Evolutionary conservation across 179 eudicot genomes (phyloP).

Genomic region (Dionaea muscipula): DNA sequence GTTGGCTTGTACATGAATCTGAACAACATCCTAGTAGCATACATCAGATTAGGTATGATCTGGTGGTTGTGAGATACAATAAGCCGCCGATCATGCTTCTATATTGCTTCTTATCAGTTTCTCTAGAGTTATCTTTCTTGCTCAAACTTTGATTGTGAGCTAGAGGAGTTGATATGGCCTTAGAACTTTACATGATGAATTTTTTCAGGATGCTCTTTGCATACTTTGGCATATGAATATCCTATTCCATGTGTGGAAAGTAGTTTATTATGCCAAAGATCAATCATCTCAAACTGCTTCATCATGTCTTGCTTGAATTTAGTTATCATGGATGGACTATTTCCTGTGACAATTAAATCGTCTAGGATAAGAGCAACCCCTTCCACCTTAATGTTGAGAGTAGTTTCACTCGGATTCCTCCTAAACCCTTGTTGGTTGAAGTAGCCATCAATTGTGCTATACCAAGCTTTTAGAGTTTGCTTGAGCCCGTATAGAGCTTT

Average conservation of each 20-base stretch:
- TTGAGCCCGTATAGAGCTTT: not conserved
- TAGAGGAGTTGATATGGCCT: not conserved
- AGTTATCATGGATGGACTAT: not conserved
- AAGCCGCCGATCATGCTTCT: conserved; percentile 9
- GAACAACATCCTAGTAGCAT: not conserved
- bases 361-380: not conserved
- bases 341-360: not conserved
- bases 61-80: conserved; percentile 7
- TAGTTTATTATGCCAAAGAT: not conserved
- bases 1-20: not conserved
- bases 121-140: conserved; percentile 7
- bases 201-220: not conserved
- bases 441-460: not conserved
- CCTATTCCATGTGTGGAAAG: not conserved
- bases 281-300: not conserved
- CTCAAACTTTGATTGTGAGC: conserved; percentile 1
- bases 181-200: too few relatives aligned
- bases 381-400: not conserved
- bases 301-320: not conserved
- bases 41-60: conserved; percentile 9
- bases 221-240: not conserved
- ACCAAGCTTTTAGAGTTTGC: not conserved
- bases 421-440: not conserved
- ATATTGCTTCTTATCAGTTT: not conserved
- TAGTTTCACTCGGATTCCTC: not conserved